Evolutionary conservation across 108 stramenopile genomes (phyloP), one percentile per base, ranked within the genome.

Genomic region (Parmales sp.): DNA sequence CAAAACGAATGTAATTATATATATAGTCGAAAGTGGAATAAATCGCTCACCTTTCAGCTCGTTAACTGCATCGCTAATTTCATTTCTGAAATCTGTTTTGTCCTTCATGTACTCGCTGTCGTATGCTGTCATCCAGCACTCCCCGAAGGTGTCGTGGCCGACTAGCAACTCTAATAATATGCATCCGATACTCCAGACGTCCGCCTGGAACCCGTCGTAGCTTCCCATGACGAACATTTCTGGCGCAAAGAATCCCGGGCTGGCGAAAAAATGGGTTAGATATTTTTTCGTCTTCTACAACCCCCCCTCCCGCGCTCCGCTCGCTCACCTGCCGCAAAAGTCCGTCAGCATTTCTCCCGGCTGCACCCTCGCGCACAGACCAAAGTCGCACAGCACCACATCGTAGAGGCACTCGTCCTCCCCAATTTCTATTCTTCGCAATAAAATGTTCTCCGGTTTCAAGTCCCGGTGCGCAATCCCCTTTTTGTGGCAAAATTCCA

Each of bases 151-250:
- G 34, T 78, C 77, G 64, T 78, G 77, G 18, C 77, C 77, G 1
- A 78, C 39, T 16, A 71, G 26, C 1, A 78, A 64, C 66, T 78
- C 77, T 36, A 78, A 38, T 6, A 78, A 51, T 43, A 78, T 78
- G 64, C 77, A 78, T 4, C 77, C 77, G 13, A 78, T 34, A 20
- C 66, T 68, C 77, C 77, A 78, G n/a, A 71, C 49, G 63, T 78
- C 77, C 9, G 66, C 77, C 54, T 60, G 54, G 31, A 34, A 34
- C 44, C 71, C 72, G 38, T 37, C 64, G 41, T 69, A 65, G 16
- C 16, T 13, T 1, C 69, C 72, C 9, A 38, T 13, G 5, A 73
- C 69, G 29, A 78, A 50, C 77, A 78, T 78, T 48, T 78, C 77
- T 28, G 77, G 77, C 9, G 72, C 72, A 39, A 78, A 78, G 60